Base-by-base conservation (phyloP, 306 rosid genomes). In the Acacia acuminata region DNA sequence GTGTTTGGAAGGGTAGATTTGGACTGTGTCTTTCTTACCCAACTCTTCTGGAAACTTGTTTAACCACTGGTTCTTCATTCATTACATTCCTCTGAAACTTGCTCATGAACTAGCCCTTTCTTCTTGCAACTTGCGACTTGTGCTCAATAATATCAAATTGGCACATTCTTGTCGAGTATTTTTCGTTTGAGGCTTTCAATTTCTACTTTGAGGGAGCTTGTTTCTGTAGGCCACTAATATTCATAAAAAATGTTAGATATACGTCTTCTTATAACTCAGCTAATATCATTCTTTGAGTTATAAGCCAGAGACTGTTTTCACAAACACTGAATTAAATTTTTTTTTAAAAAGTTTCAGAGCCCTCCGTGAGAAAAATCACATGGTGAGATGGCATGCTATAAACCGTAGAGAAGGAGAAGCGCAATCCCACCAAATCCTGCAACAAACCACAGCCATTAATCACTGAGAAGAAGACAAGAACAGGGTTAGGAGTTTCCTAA, bases 371-470 rank as follows among this genome's bases (percentile, higher is more conserved):
- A 38, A 32, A 34, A 67, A 76, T 74, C 77, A 66, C 36, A 38
- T 38, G 58, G 66, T 58, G 82, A 82, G 77, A 55, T 48, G 89
- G 88, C 86, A 72, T 55, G 79, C 40, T 68, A 50, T 73, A 30
- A 1, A 73, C 85, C 88, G 88, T 91, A 60, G 84, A 69, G 27
- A 38, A 61, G 27, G 43, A 78, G 72, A 60, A 60, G 79, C 83
- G 58, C 86, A 77, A 84, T 81, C 90, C 68, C 81, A 82, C 74
- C 78, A 74, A 72, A 81, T 86, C 82, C 47, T 58, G 53, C 45
- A 43, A 86, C n/a, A 77, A 94, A 91, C 84, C 88, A 58, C 45
- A 85, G 71, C 97, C 94, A 78, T 91, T 84, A 43, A 82, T 83
- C 87, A 69, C 12, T 67, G 24, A 85, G 76, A 80, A 86, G 70